Conservation (phyloP, 1,284 basidiomycete species). For the Cutaneotrichosporon cutaneum region DNA sequence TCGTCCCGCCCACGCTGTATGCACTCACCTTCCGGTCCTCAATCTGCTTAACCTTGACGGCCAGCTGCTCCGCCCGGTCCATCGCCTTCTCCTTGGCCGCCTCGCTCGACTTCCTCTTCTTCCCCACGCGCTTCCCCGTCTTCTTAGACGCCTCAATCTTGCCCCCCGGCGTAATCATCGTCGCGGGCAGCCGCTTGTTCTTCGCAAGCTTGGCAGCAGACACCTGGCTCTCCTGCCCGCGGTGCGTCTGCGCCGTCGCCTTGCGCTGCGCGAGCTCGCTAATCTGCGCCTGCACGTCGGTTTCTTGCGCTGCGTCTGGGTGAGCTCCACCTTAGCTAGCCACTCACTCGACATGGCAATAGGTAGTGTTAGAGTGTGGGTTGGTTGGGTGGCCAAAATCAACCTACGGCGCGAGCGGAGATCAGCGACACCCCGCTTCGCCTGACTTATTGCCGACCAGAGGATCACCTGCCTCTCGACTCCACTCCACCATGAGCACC, state of each 20-base stretch:
- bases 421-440: background rate
- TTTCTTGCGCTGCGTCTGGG: background rate
- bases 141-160: slow-evolving; percentile 36
- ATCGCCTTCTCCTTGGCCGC: slow-evolving; percentile 43
- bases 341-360: slow-evolving; percentile 15
- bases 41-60: slow-evolving; percentile 28
- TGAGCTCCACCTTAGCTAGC: background rate
- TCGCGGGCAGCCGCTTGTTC: slow-evolving; percentile 46
- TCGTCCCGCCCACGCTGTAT: background rate
- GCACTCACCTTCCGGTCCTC: slow-evolving; percentile 46
- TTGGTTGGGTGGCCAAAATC: slow-evolving; percentile 8
- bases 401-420: background rate
- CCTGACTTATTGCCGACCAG: background rate
- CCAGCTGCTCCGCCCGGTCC: slow-evolving; percentile 34
- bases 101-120: slow-evolving; percentile 33
- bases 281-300: slow-evolving; percentile 20
- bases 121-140: slow-evolving; percentile 14
- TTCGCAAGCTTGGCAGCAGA: slow-evolving; percentile 44
- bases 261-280: slow-evolving; percentile 21
- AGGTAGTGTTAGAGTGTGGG: background rate
- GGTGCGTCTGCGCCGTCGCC: slow-evolving; percentile 22
- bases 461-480: background rate
- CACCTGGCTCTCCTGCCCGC: slow-evolving; percentile 24
- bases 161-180: slow-evolving; percentile 46
- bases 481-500: background rate